Conservation (phyloP, 257 asterid species). For the Cruciata laevipes region DNA sequence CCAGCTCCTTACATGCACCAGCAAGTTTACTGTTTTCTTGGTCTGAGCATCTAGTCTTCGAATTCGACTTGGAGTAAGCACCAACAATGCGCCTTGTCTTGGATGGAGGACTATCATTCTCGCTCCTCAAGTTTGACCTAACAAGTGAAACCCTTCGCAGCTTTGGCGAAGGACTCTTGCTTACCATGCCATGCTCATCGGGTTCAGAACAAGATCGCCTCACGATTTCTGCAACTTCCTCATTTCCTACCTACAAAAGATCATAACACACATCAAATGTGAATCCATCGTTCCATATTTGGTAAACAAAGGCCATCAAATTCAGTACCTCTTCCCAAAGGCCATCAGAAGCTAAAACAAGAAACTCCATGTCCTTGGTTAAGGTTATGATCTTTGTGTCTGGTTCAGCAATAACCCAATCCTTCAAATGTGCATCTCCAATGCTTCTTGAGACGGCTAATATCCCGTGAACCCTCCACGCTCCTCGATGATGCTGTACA, state of each 20-base stretch:
- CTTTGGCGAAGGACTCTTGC: slow-evolving; percentile 32
- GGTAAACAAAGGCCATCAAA: not conserved
- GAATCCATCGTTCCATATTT: not conserved
- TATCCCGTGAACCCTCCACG: slow-evolving; percentile 85
- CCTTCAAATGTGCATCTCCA: slow-evolving; percentile 81
- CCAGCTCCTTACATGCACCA: slow-evolving; percentile 68
- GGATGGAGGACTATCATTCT: not conserved
- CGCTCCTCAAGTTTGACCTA: slow-evolving; percentile 28
- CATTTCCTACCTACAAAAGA: slow-evolving; percentile 48
- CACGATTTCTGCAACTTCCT: slow-evolving; percentile 63
- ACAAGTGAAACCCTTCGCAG: slow-evolving; percentile 15
- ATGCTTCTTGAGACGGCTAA: slow-evolving; percentile 85
- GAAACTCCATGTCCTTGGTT: slow-evolving; percentile 69
- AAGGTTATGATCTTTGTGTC: slow-evolving; percentile 50
- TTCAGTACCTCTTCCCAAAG: slow-evolving; percentile 74
- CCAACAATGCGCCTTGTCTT: not conserved
- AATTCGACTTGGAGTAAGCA: not conserved
- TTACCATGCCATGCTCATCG: slow-evolving; percentile 18
- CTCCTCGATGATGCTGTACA: slow-evolving; percentile 70
- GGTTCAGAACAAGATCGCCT: slow-evolving; percentile 30
- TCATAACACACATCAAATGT: not conserved
- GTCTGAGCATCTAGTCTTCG: slow-evolving; percentile 4
- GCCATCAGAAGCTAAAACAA: slow-evolving; percentile 81
- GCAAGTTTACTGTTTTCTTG: slow-evolving; percentile 37
- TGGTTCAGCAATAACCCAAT: slow-evolving; percentile 79